phyloP scores from a whole-genome alignment of 352 stramenopile genomes.

The Globisporangium alternatum region DNA sequence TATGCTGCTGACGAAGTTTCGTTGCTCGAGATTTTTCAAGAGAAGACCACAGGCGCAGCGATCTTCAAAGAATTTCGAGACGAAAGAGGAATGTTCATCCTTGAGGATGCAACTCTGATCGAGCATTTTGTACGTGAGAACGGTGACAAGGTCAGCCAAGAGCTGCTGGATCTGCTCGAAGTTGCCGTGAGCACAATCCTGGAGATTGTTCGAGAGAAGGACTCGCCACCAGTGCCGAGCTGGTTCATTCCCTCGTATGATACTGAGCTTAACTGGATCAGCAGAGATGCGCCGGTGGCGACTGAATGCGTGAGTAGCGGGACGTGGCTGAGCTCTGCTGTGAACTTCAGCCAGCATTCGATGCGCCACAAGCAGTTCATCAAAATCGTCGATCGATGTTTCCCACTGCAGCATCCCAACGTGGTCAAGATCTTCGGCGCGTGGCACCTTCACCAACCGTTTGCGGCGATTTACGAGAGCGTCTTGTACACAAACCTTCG shows the following conservation, averaged over 20 bases:
- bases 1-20: neutral
- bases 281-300: neutral
- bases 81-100: neutral
- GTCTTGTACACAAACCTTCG: conserved; percentile 1
- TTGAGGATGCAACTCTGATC: neutral
- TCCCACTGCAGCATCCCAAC: conserved; percentile 33
- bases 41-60: neutral
- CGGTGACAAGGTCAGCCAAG: neutral
- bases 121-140: neutral
- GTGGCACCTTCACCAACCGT: conserved; percentile 9
- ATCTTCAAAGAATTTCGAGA: neutral
- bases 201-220: neutral
- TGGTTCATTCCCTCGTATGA: conserved; percentile 81
- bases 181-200: neutral
- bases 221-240: neutral
- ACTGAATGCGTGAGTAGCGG: neutral
- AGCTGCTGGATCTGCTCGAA: neutral
- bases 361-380: neutral
- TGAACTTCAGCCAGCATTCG: neutral
- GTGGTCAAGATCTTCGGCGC: conserved; percentile 18
- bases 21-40: neutral
- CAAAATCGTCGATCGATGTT: neutral
- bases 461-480: conserved; percentile 3
- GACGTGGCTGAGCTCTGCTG: neutral
- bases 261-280: conserved; percentile 23